Conservation (phyloP, 257 asterid genomes). For the Solanum sejunctum region DNA sequence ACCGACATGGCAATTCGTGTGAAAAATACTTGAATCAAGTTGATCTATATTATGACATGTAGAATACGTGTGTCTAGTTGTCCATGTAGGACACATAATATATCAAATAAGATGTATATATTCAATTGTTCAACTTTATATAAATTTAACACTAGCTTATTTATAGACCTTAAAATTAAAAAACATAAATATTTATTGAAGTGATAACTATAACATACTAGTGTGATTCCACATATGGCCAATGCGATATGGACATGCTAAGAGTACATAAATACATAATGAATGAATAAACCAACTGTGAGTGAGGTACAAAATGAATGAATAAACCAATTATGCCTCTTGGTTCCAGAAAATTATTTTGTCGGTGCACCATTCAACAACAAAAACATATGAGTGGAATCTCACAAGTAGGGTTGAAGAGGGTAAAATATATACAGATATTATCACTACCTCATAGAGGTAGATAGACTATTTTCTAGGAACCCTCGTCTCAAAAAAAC, state of each 20-base stretch:
- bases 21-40: neutral
- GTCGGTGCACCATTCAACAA: neutral
- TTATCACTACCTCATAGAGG: no score
- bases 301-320: neutral
- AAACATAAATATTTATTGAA: fast-evolving
- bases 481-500: no score
- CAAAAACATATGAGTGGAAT: no score
- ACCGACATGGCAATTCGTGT: neutral
- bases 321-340: neutral
- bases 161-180: neutral
- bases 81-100: neutral
- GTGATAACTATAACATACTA: neutral
- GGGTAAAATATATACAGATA: no score
- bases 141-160: neutral
- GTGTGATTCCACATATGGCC: neutral
- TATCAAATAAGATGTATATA: neutral
- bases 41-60: neutral
- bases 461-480: no score
- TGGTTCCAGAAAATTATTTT: neutral
- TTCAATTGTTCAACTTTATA: neutral
- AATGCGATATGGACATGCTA: neutral
- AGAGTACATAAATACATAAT: neutral
- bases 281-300: neutral
- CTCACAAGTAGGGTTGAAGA: no score
- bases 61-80: neutral